phyloP scores from a whole-genome alignment of 352 stramenopile species.

The Phytophthora podocarpi region DNA sequence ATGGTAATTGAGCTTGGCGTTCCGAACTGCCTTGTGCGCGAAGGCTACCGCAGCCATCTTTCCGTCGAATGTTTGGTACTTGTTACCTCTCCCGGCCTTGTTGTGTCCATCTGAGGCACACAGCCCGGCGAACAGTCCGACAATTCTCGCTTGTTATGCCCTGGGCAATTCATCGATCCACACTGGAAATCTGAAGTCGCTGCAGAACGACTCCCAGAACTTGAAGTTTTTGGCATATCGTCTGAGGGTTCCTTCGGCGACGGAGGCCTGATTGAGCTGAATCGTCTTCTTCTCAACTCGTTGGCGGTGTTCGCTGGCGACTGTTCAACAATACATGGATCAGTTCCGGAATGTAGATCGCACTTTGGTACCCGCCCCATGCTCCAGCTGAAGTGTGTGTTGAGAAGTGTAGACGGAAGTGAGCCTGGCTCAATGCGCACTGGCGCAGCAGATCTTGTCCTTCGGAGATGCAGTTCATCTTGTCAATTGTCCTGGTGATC shows the following conservation, averaged over 20 bases:
- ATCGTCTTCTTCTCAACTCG: not conserved
- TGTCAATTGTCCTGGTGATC: not conserved
- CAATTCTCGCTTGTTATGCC: constrained; percentile 20
- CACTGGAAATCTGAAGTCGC: too few relatives aligned
- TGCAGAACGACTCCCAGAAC: too few relatives aligned
- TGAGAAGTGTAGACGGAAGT: not conserved
- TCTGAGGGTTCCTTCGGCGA: too few relatives aligned
- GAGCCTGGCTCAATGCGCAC: not conserved
- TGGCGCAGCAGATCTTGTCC: not conserved
- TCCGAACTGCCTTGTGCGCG: constrained; percentile 24
- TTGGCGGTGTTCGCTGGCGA: not conserved
- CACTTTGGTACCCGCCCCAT: not conserved
- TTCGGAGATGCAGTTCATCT: not conserved
- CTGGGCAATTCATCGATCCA: too few relatives aligned
- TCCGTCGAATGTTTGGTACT: constrained; percentile 28
- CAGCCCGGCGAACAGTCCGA: too few relatives aligned
- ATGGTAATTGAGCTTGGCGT: constrained; percentile 33
- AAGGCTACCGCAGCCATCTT: constrained; percentile 36
- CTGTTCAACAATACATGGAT: too few relatives aligned
- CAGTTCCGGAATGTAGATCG: not conserved
- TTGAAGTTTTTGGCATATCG: too few relatives aligned
- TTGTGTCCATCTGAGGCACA: constrained; percentile 27
- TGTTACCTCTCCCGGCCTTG: constrained; percentile 27
- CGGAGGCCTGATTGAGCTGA: not conserved
- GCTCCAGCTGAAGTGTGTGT: not conserved